A percentile compares a stretch with the other conserved stretches of the same genome.
Conservation (phyloP, 345 rosid species). For the Gossypium arboreum region DNA sequence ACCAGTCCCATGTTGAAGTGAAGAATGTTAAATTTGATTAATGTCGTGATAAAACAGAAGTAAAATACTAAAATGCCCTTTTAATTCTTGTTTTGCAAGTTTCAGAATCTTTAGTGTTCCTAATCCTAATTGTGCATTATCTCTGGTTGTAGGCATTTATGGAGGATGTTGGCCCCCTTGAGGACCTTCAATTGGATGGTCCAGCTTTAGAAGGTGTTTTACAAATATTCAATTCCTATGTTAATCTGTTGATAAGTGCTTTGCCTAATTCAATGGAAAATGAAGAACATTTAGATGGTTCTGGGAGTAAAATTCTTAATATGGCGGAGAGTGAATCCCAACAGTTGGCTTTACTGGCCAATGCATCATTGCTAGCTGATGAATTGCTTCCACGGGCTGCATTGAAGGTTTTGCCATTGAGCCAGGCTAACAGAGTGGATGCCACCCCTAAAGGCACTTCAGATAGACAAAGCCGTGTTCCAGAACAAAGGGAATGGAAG, state of each 20-base stretch:
- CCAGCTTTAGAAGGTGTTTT: constrained; percentile 71
- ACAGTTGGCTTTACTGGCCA: constrained; percentile 79
- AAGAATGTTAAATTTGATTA: neutral
- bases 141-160: constrained; percentile 53
- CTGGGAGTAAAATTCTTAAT: constrained; percentile 54
- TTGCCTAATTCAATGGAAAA: constrained; percentile 68
- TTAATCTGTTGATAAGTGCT: constrained; percentile 70
- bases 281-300: constrained; percentile 59
- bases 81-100: neutral
- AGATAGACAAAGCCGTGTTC: constrained; percentile 58
- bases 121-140: neutral
- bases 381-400: constrained; percentile 86
- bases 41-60: neutral
- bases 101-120: neutral
- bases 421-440: constrained; percentile 38
- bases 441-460: constrained; percentile 47
- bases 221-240: constrained; percentile 64
- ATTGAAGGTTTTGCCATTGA: constrained; percentile 50
- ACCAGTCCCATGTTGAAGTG: no score
- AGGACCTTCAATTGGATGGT: constrained; percentile 69
- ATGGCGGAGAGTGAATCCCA: constrained; percentile 79
- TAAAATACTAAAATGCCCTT: neutral
- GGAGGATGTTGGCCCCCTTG: constrained; percentile 78
- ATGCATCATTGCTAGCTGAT: constrained; percentile 78
- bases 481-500: constrained; percentile 90